phyloP scores from a whole-genome alignment of 108 stramenopile genomes.

The Fragilariopsis cylindrus region DNA sequence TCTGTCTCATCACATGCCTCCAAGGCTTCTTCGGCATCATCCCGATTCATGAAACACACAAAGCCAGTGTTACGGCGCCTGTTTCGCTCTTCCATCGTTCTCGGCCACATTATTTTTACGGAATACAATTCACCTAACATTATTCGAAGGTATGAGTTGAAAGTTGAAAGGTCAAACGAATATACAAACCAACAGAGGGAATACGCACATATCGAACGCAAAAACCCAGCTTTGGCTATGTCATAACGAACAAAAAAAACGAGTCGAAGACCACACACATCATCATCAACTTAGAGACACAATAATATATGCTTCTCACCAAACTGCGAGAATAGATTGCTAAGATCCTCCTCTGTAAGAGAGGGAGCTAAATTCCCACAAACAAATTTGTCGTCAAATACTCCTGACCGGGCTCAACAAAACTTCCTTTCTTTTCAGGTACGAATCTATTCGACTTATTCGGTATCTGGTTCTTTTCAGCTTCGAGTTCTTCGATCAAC shows the following conservation, averaged over 20 bases:
- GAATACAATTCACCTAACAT: constrained; percentile 72
- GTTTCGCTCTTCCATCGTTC: constrained; percentile 79
- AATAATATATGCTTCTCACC: constrained; percentile 53
- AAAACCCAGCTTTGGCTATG: not conserved
- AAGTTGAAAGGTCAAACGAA: not conserved
- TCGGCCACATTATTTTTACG: constrained; percentile 95
- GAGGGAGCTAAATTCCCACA: constrained; percentile 88
- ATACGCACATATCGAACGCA: constrained; percentile 18
- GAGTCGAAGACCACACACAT: not conserved
- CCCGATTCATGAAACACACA: constrained; percentile 83
- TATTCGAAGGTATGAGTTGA: constrained; percentile 19
- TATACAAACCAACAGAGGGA: not conserved
- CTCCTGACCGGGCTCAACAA: constrained; percentile 73
- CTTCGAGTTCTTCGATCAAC: constrained; percentile 64
- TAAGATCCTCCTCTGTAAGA: constrained; percentile 78
- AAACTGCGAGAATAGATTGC: constrained; percentile 81
- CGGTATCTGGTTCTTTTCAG: constrained; percentile 31
- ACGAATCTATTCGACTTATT: constrained; percentile 21
- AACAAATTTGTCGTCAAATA: constrained; percentile 83
- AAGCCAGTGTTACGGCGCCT: constrained; percentile 85
- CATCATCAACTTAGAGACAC: not conserved
- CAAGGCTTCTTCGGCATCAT: constrained; percentile 89
- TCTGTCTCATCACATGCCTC: constrained; percentile 79
- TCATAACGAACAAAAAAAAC: not conserved
- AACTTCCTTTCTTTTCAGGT: constrained; percentile 71